phyloP scores from a whole-genome alignment of 2,329 filamentous ascomycete species.

The Colletotrichum kahawae region DNA sequence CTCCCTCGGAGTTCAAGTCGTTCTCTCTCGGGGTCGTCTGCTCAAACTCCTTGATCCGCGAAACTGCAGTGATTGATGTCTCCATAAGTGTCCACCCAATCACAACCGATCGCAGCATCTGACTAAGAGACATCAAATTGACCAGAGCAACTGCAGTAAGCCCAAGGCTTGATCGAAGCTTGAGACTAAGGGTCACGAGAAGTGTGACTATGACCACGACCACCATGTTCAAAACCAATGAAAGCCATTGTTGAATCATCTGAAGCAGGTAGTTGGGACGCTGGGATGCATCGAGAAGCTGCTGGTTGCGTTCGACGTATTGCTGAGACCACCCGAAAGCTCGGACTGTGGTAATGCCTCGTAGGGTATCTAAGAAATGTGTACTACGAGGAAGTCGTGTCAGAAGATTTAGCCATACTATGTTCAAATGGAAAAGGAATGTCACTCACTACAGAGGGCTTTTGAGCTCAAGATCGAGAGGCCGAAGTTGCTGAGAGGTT shows the following conservation, averaged over 20 bases:
- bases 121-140: background rate
- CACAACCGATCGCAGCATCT: background rate
- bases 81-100: background rate
- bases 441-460: slow-evolving; percentile 52
- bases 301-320: slow-evolving; percentile 46
- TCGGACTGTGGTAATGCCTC: slow-evolving; percentile 59
- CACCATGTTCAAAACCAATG: slow-evolving; percentile 43
- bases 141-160: background rate
- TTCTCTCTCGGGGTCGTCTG: background rate
- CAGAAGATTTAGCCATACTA: background rate
- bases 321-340: slow-evolving; percentile 58
- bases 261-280: slow-evolving; percentile 61
- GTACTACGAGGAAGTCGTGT: slow-evolving; percentile 19
- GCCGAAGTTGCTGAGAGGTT: slow-evolving; percentile 63
- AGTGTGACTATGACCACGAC: background rate
- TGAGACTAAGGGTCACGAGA: background rate
- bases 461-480: slow-evolving; percentile 53
- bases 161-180: background rate
- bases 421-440: background rate
- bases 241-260: slow-evolving; percentile 64
- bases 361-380: slow-evolving; percentile 60
- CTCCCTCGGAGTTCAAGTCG: background rate
- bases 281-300: slow-evolving; percentile 58
- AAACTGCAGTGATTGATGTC: background rate
- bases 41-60: background rate